A percentile compares a stretch with the other conserved stretches of the same genome.
phyloP scores from a whole-genome alignment of 1,284 basidiomycete genomes.

The Puccinia coronata region DNA sequence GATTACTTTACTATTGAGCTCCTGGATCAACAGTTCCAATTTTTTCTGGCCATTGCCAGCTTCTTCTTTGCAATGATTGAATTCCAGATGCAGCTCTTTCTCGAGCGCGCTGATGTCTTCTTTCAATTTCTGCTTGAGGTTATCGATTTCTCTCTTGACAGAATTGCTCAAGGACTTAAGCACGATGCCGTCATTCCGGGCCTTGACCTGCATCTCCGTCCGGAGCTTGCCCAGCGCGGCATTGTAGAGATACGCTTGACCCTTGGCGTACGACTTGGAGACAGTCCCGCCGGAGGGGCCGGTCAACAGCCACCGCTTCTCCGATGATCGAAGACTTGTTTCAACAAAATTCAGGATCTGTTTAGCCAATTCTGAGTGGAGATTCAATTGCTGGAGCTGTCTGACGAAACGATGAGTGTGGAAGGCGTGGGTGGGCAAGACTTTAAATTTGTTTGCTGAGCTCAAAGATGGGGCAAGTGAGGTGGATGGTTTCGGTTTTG shows the following conservation, averaged over 20 bases:
- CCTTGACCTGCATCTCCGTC: slow-evolving; percentile 78
- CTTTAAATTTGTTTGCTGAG: neutral
- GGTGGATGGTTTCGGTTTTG: slow-evolving; percentile 11
- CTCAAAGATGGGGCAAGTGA: slow-evolving; percentile 13
- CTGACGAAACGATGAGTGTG: slow-evolving; percentile 45
- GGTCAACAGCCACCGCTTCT: slow-evolving; percentile 30
- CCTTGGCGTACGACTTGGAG: slow-evolving; percentile 44
- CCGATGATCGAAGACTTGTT: slow-evolving; percentile 27
- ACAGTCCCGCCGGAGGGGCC: slow-evolving; percentile 44
- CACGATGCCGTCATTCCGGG: slow-evolving; percentile 79
- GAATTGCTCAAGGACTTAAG: slow-evolving; percentile 73
- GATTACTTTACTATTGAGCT: slow-evolving; percentile 56
- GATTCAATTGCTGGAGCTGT: slow-evolving; percentile 28
- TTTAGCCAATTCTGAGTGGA: slow-evolving; percentile 14
- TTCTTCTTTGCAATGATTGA: slow-evolving; percentile 91
- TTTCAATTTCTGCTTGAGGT: slow-evolving; percentile 85
- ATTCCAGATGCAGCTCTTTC: slow-evolving; percentile 96
- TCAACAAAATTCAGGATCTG: slow-evolving; percentile 17
- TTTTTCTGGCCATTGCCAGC: slow-evolving; percentile 80
- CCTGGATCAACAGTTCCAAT: slow-evolving; percentile 86
- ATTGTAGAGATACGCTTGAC: slow-evolving; percentile 87
- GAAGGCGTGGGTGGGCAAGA: slow-evolving; percentile 44
- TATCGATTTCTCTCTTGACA: slow-evolving; percentile 84
- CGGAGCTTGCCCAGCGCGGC: slow-evolving; percentile 89
- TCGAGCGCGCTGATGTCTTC: slow-evolving; percentile 85